Base-by-base conservation (phyloP, 2,329 filamentous ascomycete species). In the Sporothrix curviconia region DNA sequence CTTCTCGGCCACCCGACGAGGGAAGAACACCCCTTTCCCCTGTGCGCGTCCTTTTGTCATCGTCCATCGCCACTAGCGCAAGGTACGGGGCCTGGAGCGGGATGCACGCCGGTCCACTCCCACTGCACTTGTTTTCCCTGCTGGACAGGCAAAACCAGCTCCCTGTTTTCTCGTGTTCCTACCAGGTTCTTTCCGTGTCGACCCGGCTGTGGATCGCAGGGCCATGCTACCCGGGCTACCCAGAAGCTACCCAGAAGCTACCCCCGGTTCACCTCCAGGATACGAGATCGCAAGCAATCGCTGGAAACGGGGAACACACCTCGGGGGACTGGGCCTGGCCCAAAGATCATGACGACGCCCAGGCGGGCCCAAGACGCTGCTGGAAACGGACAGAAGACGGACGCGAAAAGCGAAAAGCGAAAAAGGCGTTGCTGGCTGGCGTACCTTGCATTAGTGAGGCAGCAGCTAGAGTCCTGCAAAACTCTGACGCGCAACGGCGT, bases 31-130 rank as follows among this genome's bases (percentile, higher is more conserved):
- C 49, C 49, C 22, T 51, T 51, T 30, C 49, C 39, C 49, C 34
- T 40, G 14, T 11, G 28, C 34, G 49, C 49, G 7, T 25, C 22
- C 49, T 51, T 51, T 51, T 51, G 12, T n/a, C 36, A 25, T 17
- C 44, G 15, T 34, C 42, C 37, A 56, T 60, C 43, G 58, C 60
- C 61, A 60, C 61, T 63, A 62, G 61, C 32, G 60, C 57, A 60
- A 61, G 60, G 61, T 58, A 63, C 61, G 58, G 49, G 37, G 37
- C 5, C 54, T 17, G 44, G 24, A 11, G 17, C 36, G 22, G 28
- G 36, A 55, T 22, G 40, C 50, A 37, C 42, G 11, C 2, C 30
- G 49, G 17, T 19, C 54, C 58, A 57, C 43, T 52, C 51, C 46
- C 40, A n/a, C 28, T 50, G 30, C 17, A 5, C n/a, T 30, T n/a